Evolutionary conservation across 176 grass and related monocot genomes (phyloP), one percentile per base, ranked within the genome.

Genomic region (Otatea glauca): DNA sequence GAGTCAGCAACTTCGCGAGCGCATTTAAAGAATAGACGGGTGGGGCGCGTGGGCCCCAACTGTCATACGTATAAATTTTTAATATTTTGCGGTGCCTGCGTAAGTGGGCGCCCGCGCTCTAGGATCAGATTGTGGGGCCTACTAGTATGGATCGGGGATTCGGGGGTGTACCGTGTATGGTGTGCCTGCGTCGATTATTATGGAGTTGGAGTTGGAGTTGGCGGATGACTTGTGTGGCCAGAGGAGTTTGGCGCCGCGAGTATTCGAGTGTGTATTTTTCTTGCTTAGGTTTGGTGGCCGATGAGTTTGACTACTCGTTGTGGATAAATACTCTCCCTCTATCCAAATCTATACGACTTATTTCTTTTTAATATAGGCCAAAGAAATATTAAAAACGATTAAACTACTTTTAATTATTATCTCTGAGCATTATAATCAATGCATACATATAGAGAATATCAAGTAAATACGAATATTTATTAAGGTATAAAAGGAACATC

Each of bases 1-100:
- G 32, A 51, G 62, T 27, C 43, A 59, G 41, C 48, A 68, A 55
- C 29, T 89, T 58, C 23, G 60, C 68, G 61, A 90, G 84, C 59
- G 73, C 2, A 75, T 84, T 82, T 84, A 79, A 87, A 74, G 68
- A 55, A 15, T 39, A 17, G 23, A 2, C 24, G 0, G 32, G 34
- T 21, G 41, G 25, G 65, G 6, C 1, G 12, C 11, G 6, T 14
- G 10, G 83, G 79, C 11, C 79, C 79, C 73, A 41, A 13, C 12
- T 86, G 49, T 15, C 45, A 69, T 68, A 4, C 5, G 44, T 29
- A 34, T 70, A 76, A 49, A 18, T 48, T 61, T 65, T 20, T 7
- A 11, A 29, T 42, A 70, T 53, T 18, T 53, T 42, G n/a, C n/a
- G n/a, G n/a, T 34, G 41, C 41, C 41, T 42, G 7, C 41, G 7